Evolutionary conservation across 345 rosid species (phyloP).

Genomic region (Linum usitatissimum): DNA sequence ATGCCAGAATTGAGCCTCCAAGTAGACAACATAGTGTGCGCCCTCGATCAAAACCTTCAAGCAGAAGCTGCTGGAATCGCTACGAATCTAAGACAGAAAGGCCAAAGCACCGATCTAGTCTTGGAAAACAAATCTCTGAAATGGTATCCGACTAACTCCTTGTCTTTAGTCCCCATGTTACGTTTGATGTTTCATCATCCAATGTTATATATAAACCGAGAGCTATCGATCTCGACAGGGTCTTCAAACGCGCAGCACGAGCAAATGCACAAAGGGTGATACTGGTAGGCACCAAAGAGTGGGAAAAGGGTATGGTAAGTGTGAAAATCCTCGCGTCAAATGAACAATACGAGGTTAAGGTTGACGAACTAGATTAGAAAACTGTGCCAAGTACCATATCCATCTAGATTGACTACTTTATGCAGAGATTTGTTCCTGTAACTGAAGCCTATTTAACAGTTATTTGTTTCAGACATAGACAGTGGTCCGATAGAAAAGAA

Average conservation of each 20-base stretch:
- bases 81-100: conserved; percentile 59
- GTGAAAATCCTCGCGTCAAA: conserved; percentile 69
- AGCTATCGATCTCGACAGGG: conserved; percentile 30
- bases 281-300: conserved; percentile 68
- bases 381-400: neutral
- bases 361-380: conserved; percentile 47
- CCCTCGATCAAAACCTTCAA: conserved; percentile 65
- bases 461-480: too few relatives aligned
- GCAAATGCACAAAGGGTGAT: conserved; percentile 64
- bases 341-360: conserved; percentile 67
- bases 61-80: conserved; percentile 81
- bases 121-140: conserved; percentile 79
- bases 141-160: conserved; percentile 33
- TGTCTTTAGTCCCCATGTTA: too few relatives aligned
- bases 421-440: neutral
- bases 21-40: conserved; percentile 70
- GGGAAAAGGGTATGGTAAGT: conserved; percentile 71
- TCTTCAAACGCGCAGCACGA: conserved; percentile 80
- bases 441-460: too few relatives aligned
- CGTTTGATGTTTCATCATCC: too few relatives aligned
- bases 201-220: too few relatives aligned
- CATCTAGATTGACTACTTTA: neutral
- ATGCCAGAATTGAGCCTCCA: conserved; percentile 54
- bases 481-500: too few relatives aligned
- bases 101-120: conserved; percentile 72